Percentiles rank a stretch among this genome's conserved stretches.
phyloP scores from a whole-genome alignment of 495 filamentous ascomycete species.

The Daldinia loculata region DNA sequence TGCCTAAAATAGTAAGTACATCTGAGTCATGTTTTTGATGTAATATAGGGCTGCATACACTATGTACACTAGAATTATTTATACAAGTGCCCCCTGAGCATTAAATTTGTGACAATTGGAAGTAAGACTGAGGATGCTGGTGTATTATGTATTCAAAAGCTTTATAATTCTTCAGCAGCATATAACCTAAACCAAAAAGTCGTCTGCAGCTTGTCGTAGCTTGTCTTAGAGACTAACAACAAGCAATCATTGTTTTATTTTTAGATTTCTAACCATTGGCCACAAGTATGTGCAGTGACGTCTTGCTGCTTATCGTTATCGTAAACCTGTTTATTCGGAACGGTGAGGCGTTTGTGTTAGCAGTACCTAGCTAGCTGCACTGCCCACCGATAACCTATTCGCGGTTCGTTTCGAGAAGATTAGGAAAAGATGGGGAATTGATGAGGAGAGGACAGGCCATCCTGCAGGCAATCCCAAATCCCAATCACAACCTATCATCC shows the following conservation, averaged over 20 bases:
- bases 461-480: not conserved
- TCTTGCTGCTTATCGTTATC: conserved; percentile 29
- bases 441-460: not conserved
- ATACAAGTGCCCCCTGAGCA: not conserved
- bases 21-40: not conserved
- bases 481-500: not conserved
- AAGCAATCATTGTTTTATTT: not conserved
- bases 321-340: not conserved
- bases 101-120: too few relatives aligned
- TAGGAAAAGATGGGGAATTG: not conserved
- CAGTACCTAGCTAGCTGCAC: not conserved
- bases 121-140: too few relatives aligned
- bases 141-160: not conserved
- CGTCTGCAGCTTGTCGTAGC: not conserved
- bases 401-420: not conserved
- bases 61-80: not conserved
- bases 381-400: not conserved
- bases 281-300: conserved; percentile 19
- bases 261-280: not conserved
- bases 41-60: not conserved
- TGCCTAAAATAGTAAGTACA: not conserved
- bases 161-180: not conserved
- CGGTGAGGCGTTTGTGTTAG: not conserved
- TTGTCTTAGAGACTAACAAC: not conserved
- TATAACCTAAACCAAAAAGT: not conserved